Evolutionary conservation across 2,329 filamentous ascomycete species (phyloP).

Genomic region (Colletotrichum sublineola): DNA sequence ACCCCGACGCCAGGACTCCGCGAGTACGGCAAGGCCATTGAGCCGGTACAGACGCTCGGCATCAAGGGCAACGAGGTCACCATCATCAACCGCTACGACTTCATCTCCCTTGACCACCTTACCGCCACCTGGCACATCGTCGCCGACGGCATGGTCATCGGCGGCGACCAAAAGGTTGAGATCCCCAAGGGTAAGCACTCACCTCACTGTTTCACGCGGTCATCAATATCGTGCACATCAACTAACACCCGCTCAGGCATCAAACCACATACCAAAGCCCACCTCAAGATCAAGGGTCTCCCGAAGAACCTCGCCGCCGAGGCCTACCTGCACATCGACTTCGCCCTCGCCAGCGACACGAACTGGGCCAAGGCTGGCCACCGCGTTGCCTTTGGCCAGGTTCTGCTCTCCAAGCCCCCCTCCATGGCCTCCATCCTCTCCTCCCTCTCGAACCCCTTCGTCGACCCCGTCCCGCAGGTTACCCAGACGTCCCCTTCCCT

Average conservation of each 20-base stretch:
- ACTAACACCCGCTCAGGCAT: slow-evolving; percentile 49
- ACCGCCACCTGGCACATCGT: slow-evolving; percentile 59
- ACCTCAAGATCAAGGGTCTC: slow-evolving; percentile 51
- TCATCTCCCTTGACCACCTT: slow-evolving; percentile 64
- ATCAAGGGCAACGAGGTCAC: slow-evolving; percentile 58
- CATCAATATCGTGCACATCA: too few relatives aligned
- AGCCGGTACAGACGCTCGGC: slow-evolving; percentile 66
- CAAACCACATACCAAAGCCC: slow-evolving; percentile 57
- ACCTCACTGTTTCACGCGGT: not conserved
- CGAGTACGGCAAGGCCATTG: slow-evolving; percentile 71
- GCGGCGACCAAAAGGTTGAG: slow-evolving; percentile 49
- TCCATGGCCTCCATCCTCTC: slow-evolving; percentile 47
- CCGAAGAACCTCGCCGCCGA: slow-evolving; percentile 51
- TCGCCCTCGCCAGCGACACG: slow-evolving; percentile 58
- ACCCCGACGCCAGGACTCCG: slow-evolving; percentile 63
- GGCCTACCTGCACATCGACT: slow-evolving; percentile 63
- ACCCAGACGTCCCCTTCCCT: slow-evolving; percentile 39
- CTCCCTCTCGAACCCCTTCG: slow-evolving; percentile 29
- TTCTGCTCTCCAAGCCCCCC: slow-evolving; percentile 54
- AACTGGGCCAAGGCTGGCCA: slow-evolving; percentile 67
- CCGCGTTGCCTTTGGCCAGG: slow-evolving; percentile 64
- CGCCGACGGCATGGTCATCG: slow-evolving; percentile 53
- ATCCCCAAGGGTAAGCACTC: slow-evolving; percentile 57
- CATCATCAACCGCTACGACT: slow-evolving; percentile 69
- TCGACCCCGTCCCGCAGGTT: slow-evolving; percentile 33